Evolutionary conservation across 2,329 filamentous ascomycete species (phyloP), one percentile per base, ranked within the genome.

Genomic region (Fusarium aywerte): DNA sequence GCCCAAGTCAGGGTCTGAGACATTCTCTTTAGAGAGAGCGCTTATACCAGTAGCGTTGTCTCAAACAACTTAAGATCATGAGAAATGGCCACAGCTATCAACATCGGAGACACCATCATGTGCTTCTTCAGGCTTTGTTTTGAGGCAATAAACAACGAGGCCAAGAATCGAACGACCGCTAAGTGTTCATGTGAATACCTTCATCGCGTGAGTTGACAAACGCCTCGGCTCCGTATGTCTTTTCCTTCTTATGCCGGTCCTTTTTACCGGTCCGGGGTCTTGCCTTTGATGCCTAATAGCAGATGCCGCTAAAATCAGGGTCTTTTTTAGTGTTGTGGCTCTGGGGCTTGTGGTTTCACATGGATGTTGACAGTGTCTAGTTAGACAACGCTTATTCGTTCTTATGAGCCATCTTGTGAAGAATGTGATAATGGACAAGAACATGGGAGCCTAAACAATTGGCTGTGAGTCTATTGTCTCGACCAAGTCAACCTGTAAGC

Each of bases 121-220:
- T 67, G 65, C 36, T 5, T 21, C 5, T 13, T 7, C 15, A 23
- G 31, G 21, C n/a, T 35, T 20, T 59, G 50, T 32, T 47, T 67
- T 48, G 43, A 53, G 35, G 20, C 45, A 18, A 27, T 44, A 61
- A 68, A 61, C 56, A 47, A 36, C 64, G 50, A 32, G 27, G 42
- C 43, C 38, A 23, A 50, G 23, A 36, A 36, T 25, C 18, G 15
- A 39, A 20, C 33, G 18, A 48, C 51, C 45, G 31, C 15, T 23
- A 20, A 11, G 38, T 35, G 51, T 44, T 52, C 69, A 70, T 70
- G 58, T 71, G 69, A 72, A 72, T 72, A 36, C 42, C 69, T 45
- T 72, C 69, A 72, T 59, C 68, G 50, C 62, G 59, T 71, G 68
- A 65, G 8, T 11, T 39, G 48, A 25, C 58, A 12, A n/a, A 31